Percentiles rank a stretch among this genome's conserved stretches.
Evolutionary conservation across 106 monocot species (phyloP).

Genomic region (Acorus calamus): DNA sequence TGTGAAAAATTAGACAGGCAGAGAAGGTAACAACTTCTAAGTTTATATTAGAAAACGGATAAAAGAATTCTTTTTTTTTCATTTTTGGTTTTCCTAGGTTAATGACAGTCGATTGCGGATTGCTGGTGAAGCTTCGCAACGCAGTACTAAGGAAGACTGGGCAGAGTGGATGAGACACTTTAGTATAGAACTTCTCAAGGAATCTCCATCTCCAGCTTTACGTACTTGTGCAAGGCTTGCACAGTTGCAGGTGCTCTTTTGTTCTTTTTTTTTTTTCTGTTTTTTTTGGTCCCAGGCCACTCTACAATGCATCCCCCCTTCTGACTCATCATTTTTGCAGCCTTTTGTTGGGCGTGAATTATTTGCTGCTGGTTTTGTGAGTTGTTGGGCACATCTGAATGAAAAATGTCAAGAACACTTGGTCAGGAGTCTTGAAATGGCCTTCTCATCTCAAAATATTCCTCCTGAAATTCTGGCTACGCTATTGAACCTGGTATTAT

Average conservation of each 20-base stretch:
- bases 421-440: constrained; percentile 90
- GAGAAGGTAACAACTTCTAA: too few species aligned
- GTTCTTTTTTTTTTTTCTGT: constrained; percentile 8
- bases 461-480: constrained; percentile 98
- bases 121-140: constrained; percentile 94
- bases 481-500: constrained; percentile 70
- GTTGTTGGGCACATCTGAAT: constrained; percentile 97
- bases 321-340: constrained; percentile 37
- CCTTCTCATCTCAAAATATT: constrained; percentile 94
- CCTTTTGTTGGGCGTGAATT: constrained; percentile 96
- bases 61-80: background rate
- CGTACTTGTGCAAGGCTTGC: constrained; percentile 95
- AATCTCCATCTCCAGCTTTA: constrained; percentile 95
- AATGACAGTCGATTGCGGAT: constrained; percentile 82
- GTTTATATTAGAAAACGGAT: too few species aligned
- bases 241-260: constrained; percentile 65
- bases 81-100: constrained; percentile 36
- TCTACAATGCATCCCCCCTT: background rate
- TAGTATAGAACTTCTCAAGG: constrained; percentile 95
- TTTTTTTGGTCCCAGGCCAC: background rate
- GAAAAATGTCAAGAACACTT: constrained; percentile 83
- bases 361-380: constrained; percentile 98
- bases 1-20: too few species aligned
- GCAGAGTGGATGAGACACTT: constrained; percentile 99
- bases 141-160: constrained; percentile 99